A percentile compares a stretch with the other conserved stretches of the same genome.
Conservation (phyloP, 768 basidiomycete genomes). For the Dacryopinax spathularia region DNA sequence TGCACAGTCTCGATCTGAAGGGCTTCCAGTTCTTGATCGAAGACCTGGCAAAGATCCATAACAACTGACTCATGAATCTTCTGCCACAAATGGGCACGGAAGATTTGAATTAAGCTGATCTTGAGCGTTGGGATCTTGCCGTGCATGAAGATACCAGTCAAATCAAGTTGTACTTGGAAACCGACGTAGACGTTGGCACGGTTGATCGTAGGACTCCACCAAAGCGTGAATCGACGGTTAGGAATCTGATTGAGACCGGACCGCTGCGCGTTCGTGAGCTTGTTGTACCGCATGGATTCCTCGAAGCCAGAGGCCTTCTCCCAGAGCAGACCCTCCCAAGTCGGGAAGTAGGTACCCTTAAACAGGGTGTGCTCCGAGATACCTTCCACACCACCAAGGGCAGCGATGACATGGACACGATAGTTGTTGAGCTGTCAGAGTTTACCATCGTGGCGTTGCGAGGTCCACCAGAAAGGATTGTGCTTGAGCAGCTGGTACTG, state of each 20-base stretch:
- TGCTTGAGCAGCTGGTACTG: conserved; percentile 89
- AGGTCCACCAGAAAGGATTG: conserved; percentile 99
- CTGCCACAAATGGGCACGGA: conserved; percentile 99
- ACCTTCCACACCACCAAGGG: conserved; percentile 88
- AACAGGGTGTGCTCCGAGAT: conserved; percentile 94
- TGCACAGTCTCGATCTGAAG: conserved; percentile 98
- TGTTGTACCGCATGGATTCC: conserved; percentile 90
- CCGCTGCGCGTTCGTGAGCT: conserved; percentile 94
- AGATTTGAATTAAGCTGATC: conserved; percentile 98
- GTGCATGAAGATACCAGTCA: conserved; percentile 97
- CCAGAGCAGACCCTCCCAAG: conserved; percentile 98
- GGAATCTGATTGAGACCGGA: conserved; percentile 97
- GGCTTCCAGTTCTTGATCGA: conserved; percentile 96
- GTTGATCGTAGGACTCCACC: conserved; percentile 99
- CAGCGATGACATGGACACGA: conserved; percentile 97
- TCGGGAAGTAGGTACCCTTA: conserved; percentile 95
- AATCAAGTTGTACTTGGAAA: conserved; percentile 98
- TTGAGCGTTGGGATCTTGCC: conserved; percentile 97
- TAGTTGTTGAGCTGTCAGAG: conserved; percentile 97
- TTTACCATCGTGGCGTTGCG: conserved; percentile 90
- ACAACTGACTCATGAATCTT: conserved; percentile 76
- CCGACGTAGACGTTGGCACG: conserved; percentile 99
- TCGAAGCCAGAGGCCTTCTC: conserved; percentile 97
- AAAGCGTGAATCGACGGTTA: conserved; percentile 95
- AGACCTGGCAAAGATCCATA: conserved; percentile 96